Evolutionary conservation across 768 basidiomycete species (phyloP), one percentile per base, ranked within the genome.

Genomic region (Cyathus striatus): DNA sequence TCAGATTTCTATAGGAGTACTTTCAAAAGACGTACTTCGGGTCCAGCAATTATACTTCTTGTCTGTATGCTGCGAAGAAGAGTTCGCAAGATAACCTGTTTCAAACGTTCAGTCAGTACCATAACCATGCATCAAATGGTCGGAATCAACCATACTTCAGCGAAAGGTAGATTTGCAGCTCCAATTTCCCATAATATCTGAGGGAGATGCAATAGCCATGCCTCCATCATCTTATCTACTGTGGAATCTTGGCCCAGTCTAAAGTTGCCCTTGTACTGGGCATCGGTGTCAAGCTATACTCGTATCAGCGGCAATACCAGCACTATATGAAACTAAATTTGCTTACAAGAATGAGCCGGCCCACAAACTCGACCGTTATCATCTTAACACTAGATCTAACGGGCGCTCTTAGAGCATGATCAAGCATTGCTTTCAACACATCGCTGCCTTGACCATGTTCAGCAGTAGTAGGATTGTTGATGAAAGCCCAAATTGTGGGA

Each of bases 131-230:
- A 36, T 9, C 35, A 9, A 18, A 36, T 36, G 7, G 12, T 36
- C 10, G 9, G 17, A 36, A 18, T n/a, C 27, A 30, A 30, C 7
- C 17, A 36, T 40, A 87, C 90, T 75, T 88, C 80, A 0, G 83
- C 81, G 3, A 74, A 64, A 1, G 60, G 50, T 14, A 74, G 56
- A 55, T 89, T 77, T 41, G 61, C 75, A 7, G 61, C 62, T 3
- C 85, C 84, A 7, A 86, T 60, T 59, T 97, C 93, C 94, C 94
- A 97, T 3, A 97, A 66, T 5, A 74, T 72, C 61, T 79, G 84
- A 0, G 93, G 90, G 34, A 96, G 72, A 49, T 86, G 79, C 21
- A 73, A 59, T 14, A 91, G 49, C 91, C 93, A 96, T 17, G 73
- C 73, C 40, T 70, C 63, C 27, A 84, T 60, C 40, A 62, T 68